These are phyloP conservation scores for Dissophora ornata DNA, from an alignment of 192 early-diverging fungal genomes.

Conservation along the genomic window DNA sequence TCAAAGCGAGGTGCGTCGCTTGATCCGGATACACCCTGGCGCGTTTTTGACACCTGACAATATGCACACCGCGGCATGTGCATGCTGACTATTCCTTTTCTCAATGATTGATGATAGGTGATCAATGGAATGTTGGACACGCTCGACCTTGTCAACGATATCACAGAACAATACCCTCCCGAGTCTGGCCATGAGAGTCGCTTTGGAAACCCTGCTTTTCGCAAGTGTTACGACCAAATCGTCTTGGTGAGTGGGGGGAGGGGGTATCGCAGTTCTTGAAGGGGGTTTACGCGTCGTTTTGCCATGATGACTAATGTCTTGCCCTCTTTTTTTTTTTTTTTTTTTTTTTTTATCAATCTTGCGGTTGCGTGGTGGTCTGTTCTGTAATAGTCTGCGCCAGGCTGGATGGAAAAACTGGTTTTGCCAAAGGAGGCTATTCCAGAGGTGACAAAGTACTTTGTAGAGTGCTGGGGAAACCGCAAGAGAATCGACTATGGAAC, in stretches of 20 bases:
- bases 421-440: conserved; percentile 54
- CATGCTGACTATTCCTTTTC: not conserved
- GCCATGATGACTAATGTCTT: not conserved
- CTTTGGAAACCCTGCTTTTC: conserved; percentile 97
- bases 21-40: too few relatives aligned
- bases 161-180: conserved; percentile 75
- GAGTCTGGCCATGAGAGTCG: conserved; percentile 80
- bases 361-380: too few relatives aligned
- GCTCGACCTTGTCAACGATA: conserved; percentile 72
- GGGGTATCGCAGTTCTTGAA: too few relatives aligned
- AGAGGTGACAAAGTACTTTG: conserved; percentile 79
- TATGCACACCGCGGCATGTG: too few relatives aligned
- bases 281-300: too few relatives aligned
- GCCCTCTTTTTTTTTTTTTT: conserved; percentile 9
- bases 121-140: conserved; percentile 71
- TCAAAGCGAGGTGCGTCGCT: conserved; percentile 67
- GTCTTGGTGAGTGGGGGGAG: conserved; percentile 58
- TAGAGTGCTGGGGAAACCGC: conserved; percentile 89
- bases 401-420: conserved; percentile 43
- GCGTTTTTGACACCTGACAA: too few relatives aligned
- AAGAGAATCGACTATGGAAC: conserved; percentile 98
- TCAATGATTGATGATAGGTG: conserved; percentile 17
- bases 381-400: conserved; percentile 39
- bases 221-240: conserved; percentile 85
- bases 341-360: too few relatives aligned